Conservation (phyloP, 768 basidiomycete species). For the Tulasnella sp. region DNA sequence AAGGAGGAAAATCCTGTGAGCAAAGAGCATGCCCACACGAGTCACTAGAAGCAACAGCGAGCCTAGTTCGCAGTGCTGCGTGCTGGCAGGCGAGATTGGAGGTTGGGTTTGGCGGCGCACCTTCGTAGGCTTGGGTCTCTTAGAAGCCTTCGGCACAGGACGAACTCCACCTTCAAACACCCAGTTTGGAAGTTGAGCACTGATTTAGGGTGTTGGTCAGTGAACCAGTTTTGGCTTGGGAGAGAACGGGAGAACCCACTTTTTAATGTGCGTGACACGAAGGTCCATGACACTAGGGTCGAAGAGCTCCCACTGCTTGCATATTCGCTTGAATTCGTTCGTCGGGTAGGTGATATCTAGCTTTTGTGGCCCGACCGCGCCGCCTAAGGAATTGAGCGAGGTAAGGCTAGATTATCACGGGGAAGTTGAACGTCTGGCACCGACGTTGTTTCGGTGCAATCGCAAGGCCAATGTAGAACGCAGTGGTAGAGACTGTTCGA, state of each 20-base stretch:
- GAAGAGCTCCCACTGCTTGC: conserved; percentile 94
- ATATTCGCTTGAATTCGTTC: conserved; percentile 87
- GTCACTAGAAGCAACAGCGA: background rate
- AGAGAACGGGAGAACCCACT: conserved; percentile 45
- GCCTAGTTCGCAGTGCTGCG: background rate
- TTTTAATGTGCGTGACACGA: conserved; percentile 87
- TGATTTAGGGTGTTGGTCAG: conserved; percentile 34
- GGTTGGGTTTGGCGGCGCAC: conserved; percentile 38
- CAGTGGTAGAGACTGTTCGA: conserved; percentile 86
- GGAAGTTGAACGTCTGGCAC: conserved; percentile 34
- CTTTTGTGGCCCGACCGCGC: conserved; percentile 68
- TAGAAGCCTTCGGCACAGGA: conserved; percentile 62
- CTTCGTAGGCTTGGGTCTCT: conserved; percentile 64
- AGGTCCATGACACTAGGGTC: conserved; percentile 92
- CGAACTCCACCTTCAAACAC: conserved; percentile 80
- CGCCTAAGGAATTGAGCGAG: conserved; percentile 47
- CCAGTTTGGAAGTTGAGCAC: conserved; percentile 71
- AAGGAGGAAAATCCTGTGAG: background rate
- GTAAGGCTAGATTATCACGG: background rate
- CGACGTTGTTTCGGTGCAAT: conserved; percentile 88
- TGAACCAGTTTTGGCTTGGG: background rate
- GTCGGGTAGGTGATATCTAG: conserved; percentile 97
- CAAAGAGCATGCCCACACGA: background rate
- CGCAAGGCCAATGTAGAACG: conserved; percentile 91
- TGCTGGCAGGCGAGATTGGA: background rate